These are phyloP conservation scores for Euphrasia arctica DNA, from an alignment of 305 asterid genomes.

Conservation along the genomic window DNA sequence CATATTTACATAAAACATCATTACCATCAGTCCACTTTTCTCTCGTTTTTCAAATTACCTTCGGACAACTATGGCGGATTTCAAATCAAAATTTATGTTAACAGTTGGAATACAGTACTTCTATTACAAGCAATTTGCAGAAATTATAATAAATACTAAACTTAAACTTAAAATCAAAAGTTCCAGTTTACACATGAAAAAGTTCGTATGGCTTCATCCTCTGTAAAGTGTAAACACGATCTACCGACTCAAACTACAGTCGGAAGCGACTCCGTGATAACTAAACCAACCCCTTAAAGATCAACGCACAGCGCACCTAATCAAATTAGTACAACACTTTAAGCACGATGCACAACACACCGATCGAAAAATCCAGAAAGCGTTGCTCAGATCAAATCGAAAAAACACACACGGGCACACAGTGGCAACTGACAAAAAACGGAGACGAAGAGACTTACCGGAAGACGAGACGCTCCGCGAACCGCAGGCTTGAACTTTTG, in stretches of 20 bases:
- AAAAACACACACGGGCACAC: slow-evolving; percentile 1
- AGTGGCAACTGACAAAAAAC: neutral
- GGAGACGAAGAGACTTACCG: slow-evolving; percentile 23
- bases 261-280: neutral
- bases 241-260: slow-evolving; percentile 20
- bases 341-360: slow-evolving; percentile 15
- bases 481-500: slow-evolving; percentile 15
- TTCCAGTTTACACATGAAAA: slow-evolving; percentile 8
- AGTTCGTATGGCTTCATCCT: slow-evolving; percentile 19
- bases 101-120: slow-evolving; percentile 4
- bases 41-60: neutral
- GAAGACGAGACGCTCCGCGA: slow-evolving; percentile 22
- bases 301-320: slow-evolving; percentile 9
- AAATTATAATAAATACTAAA: neutral
- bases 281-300: slow-evolving; percentile 24
- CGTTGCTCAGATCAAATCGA: slow-evolving; percentile 5
- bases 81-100: neutral
- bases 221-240: slow-evolving; percentile 27
- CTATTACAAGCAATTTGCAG: neutral
- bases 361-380: slow-evolving; percentile 19
- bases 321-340: slow-evolving; percentile 7
- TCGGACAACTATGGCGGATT: neutral
- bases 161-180: neutral
- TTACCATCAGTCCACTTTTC: neutral
- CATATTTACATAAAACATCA: neutral